Evolutionary conservation across 495 filamentous ascomycete species (phyloP), one percentile per base, ranked within the genome.

Genomic region (Penicillium longicatenatum): DNA sequence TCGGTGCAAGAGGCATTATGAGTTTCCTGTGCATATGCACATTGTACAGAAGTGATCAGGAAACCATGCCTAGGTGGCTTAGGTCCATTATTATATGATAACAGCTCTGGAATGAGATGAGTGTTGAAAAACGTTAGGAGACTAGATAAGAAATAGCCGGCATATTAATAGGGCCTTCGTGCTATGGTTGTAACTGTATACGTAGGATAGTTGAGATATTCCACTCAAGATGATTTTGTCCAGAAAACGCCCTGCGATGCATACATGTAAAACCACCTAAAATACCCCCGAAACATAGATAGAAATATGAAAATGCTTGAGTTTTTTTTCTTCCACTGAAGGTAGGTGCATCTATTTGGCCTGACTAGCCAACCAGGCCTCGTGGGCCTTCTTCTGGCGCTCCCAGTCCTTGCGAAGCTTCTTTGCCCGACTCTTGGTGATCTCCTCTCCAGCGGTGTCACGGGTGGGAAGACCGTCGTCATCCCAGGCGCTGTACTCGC

Each of bases 391-490:
- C 81, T 89, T 95, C 79, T 97, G 94, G 70, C 78, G 85, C 67
- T 96, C 90, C 91, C 90, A 96, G 26, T 91, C 90, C 79, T 98
- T 98, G 75, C 75, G 86, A 35, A 98, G 69, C 82, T 91, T 95
- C 82, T 97, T 98, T 33, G 57, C 56, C 62, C 82, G 80, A 54
- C 81, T 88, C 80, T 97, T 98, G 21, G 90, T 80, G 24, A 98
- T 75, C 66, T 95, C 91, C 61, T 83, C 83, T 1, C 92, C 94
- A 24, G 86, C 84, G 16, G 79, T 80, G 68, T 91, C 84, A 70
- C 83, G 89, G 4, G 83, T 89, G 10, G 94, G 94, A 45, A 98
- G 54, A 2, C 94, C 94, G 14, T 97, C 86, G 3, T 79, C 86
- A 74, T 97, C 92, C 92, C 92, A 98, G 45, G 81, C 89, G 47